Evolutionary conservation across 768 basidiomycete species (phyloP).

Genomic region (Tricholoma furcatifolium): DNA sequence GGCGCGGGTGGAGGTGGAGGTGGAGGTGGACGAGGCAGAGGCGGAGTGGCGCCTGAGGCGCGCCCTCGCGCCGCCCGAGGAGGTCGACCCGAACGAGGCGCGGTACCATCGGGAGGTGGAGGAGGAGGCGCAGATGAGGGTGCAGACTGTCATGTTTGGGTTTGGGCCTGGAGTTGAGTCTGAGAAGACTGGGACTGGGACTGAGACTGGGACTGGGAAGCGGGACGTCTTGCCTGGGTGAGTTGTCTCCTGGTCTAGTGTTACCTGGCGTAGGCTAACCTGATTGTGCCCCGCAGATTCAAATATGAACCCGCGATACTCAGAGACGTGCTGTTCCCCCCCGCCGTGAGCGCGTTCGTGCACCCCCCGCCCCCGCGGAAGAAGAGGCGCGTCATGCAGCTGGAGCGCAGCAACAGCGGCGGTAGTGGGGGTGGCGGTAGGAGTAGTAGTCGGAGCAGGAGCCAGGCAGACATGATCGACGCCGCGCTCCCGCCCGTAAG

Average conservation of each 20-base stretch:
- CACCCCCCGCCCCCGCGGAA: conserved; percentile 31
- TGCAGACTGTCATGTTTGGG: conserved; percentile 50
- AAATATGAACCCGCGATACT: conserved; percentile 50
- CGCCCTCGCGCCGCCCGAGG: no score
- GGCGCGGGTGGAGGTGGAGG: conserved; percentile 31
- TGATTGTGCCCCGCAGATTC: conserved; percentile 33
- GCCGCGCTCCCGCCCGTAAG: conserved; percentile 1
- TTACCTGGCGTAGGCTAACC: neutral
- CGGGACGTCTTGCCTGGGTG: conserved; percentile 45
- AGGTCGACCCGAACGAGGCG: conserved; percentile 24
- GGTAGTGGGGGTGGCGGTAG: no score
- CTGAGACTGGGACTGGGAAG: neutral
- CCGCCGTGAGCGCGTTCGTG: conserved; percentile 15
- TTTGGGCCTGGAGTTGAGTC: conserved; percentile 24
- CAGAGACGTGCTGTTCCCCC: conserved; percentile 44
- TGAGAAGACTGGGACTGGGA: no score
- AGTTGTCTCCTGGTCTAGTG: conserved; percentile 19
- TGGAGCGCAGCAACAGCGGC: no score
- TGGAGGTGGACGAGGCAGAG: no score
- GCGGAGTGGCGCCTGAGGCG: no score
- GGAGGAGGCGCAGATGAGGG: conserved; percentile 40
- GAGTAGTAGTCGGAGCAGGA: no score
- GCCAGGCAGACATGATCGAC: conserved; percentile 12
- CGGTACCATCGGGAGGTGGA: conserved; percentile 32
- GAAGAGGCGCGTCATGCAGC: conserved; percentile 29